phyloP scores from a whole-genome alignment of 352 stramenopile species.

The Globisporangium spiculum region DNA sequence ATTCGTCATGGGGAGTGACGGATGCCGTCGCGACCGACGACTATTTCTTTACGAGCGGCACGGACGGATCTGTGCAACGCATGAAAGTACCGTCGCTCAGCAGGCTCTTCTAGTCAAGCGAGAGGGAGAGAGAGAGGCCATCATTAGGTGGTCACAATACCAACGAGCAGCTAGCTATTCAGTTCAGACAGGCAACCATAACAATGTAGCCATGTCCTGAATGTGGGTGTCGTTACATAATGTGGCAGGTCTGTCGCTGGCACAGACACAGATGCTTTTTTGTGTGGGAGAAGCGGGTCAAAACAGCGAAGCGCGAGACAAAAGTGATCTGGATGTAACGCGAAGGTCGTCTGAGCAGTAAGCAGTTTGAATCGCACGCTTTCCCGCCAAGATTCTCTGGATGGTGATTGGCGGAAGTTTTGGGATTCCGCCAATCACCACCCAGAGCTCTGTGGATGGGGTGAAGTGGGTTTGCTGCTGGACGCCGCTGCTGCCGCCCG shows the following conservation, averaged over 20 bases:
- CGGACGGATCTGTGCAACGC: slow-evolving; percentile 78
- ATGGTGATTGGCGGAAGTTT: background rate
- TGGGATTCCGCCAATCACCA: background rate
- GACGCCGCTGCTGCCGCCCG: background rate
- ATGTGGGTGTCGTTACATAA: background rate
- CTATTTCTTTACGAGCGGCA: slow-evolving; percentile 83
- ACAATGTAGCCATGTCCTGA: background rate
- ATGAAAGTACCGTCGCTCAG: slow-evolving; percentile 56
- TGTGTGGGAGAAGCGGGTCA: background rate
- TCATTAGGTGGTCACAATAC: background rate
- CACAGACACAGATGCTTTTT: background rate
- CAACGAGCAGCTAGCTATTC: background rate
- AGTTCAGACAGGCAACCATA: background rate
- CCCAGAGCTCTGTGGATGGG: background rate
- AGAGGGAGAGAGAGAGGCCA: background rate
- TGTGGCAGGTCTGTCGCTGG: background rate
- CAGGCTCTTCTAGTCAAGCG: slow-evolving; percentile 14
- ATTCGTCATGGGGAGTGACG: slow-evolving; percentile 79
- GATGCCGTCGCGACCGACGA: slow-evolving; percentile 76
- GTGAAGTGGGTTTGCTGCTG: background rate
- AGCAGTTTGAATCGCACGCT: background rate
- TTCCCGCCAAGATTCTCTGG: background rate
- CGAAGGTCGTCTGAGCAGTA: background rate
- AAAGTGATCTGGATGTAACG: background rate
- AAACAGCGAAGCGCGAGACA: background rate